A percentile compares a stretch with the other conserved stretches of the same genome.
phyloP scores from a whole-genome alignment of 2,329 filamentous ascomycete genomes.

The Dactylellina haptotyla region DNA sequence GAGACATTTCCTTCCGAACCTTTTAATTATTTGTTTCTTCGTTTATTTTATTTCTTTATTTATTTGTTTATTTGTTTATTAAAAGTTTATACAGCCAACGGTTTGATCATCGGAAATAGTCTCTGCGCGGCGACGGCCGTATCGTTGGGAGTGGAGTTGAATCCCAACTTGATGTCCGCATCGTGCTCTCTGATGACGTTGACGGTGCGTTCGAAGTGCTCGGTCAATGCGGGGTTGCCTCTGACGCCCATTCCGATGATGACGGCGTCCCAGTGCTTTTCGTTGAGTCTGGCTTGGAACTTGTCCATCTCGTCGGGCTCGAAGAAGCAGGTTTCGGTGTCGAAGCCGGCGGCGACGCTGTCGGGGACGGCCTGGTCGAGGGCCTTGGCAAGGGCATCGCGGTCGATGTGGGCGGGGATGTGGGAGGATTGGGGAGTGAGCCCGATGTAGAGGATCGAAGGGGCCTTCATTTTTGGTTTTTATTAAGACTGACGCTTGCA shows the following conservation, averaged over 20 bases:
- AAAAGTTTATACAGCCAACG: not conserved
- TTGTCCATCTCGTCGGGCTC: constrained; percentile 5
- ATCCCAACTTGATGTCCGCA: constrained; percentile 19
- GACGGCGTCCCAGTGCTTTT: constrained; percentile 24
- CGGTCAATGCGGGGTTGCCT: not conserved
- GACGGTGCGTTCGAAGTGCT: not conserved
- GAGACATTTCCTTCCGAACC: too few species aligned
- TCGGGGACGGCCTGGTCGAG: constrained; percentile 2
- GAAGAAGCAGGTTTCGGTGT: constrained; percentile 10
- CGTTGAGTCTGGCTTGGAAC: constrained; percentile 17
- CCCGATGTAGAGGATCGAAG: constrained; percentile 25
- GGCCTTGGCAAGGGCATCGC: not conserved
- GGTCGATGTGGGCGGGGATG: constrained; percentile 8
- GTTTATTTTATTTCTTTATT: not conserved
- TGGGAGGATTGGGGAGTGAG: not conserved
- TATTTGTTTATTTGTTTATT: not conserved
- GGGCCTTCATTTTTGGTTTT: constrained; percentile 29
- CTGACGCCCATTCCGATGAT: constrained; percentile 17
- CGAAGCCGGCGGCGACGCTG: constrained; percentile 9
- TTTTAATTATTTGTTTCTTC: not conserved
- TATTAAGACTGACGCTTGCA: too few species aligned
- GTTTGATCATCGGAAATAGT: constrained; percentile 16
- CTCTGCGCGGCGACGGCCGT: constrained; percentile 12
- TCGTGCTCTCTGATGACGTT: constrained; percentile 19
- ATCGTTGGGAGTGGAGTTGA: not conserved